A percentile compares a stretch with the other conserved stretches of the same genome.
Evolutionary conservation across 768 basidiomycete genomes (phyloP).

Genomic region (Lactarius sp.): DNA sequence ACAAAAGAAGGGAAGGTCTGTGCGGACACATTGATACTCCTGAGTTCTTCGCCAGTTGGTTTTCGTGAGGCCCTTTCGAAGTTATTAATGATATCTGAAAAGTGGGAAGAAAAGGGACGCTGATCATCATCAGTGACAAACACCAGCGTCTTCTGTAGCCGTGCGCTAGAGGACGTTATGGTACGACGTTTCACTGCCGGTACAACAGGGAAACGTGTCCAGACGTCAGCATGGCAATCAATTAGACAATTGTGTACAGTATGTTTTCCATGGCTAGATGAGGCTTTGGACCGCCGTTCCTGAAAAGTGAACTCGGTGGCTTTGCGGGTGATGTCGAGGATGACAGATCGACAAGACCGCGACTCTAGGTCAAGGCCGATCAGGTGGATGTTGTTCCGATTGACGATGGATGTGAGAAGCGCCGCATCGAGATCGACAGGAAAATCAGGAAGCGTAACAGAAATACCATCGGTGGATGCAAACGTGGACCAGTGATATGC

Average conservation of each 20-base stretch:
- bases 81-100: constrained; percentile 38
- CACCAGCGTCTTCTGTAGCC: constrained; percentile 35
- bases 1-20: constrained; percentile 32
- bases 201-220: constrained; percentile 22
- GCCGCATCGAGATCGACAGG: constrained; percentile 25
- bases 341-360: constrained; percentile 40
- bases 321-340: constrained; percentile 50
- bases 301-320: constrained; percentile 55
- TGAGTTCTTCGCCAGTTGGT: constrained; percentile 45
- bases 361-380: constrained; percentile 37
- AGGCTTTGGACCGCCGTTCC: constrained; percentile 35
- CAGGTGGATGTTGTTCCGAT: constrained; percentile 40
- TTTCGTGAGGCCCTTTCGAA: constrained; percentile 52
- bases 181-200: constrained; percentile 19
- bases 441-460: constrained; percentile 33
- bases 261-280: constrained; percentile 21
- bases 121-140: constrained; percentile 43
- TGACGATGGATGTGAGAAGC: constrained; percentile 43
- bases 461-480: constrained; percentile 45
- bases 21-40: constrained; percentile 36
- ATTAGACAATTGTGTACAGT: constrained; percentile 39
- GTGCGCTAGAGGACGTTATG: constrained; percentile 25
- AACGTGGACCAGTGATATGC: constrained; percentile 57
- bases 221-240: constrained; percentile 15
- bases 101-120: constrained; percentile 39